phyloP scores from a whole-genome alignment of 805 yeast species.

The Starmerella riodocensis region DNA sequence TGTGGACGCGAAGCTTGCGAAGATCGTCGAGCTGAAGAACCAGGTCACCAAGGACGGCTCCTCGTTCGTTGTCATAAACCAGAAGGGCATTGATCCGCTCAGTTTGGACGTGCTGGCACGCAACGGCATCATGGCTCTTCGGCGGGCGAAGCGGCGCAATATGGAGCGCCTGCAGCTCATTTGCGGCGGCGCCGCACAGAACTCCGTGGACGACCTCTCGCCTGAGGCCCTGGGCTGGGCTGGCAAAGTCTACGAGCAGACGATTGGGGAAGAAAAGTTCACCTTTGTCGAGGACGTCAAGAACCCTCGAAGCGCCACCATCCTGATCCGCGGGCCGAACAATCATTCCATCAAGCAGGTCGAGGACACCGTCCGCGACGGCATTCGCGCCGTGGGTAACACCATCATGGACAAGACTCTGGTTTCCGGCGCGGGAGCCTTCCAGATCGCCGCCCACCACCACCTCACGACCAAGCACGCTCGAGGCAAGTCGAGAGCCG shows the following conservation, averaged over 20 bases:
- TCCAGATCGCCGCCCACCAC: conserved; percentile 68
- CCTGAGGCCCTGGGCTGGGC: conserved; percentile 74
- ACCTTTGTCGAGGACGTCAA: conserved; percentile 81
- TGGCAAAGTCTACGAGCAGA: conserved; percentile 81
- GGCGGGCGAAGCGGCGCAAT: conserved; percentile 97
- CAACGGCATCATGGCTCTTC: conserved; percentile 80
- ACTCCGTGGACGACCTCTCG: conserved; percentile 83
- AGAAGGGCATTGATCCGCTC: conserved; percentile 98
- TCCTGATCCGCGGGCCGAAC: conserved; percentile 87
- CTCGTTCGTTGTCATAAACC: conserved; percentile 89
- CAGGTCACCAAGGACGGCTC: conserved; percentile 69
- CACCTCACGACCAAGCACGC: conserved; percentile 48
- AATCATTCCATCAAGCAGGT: conserved; percentile 80
- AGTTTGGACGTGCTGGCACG: conserved; percentile 87
- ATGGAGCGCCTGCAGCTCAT: conserved; percentile 96
- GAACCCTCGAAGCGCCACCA: conserved; percentile 83
- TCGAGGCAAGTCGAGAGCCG: conserved; percentile 79
- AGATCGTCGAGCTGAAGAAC: conserved; percentile 85
- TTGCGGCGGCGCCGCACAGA: conserved; percentile 96
- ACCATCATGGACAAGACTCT: conserved; percentile 73
- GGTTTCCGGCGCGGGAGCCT: conserved; percentile 96
- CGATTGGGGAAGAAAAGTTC: conserved; percentile 93
- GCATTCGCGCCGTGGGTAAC: conserved; percentile 86
- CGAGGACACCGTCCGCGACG: conserved; percentile 95
- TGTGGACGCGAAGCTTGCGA: conserved; percentile 82